Conservation (phyloP, 208 protist genomes). For the Leishmania aethiopica region DNA sequence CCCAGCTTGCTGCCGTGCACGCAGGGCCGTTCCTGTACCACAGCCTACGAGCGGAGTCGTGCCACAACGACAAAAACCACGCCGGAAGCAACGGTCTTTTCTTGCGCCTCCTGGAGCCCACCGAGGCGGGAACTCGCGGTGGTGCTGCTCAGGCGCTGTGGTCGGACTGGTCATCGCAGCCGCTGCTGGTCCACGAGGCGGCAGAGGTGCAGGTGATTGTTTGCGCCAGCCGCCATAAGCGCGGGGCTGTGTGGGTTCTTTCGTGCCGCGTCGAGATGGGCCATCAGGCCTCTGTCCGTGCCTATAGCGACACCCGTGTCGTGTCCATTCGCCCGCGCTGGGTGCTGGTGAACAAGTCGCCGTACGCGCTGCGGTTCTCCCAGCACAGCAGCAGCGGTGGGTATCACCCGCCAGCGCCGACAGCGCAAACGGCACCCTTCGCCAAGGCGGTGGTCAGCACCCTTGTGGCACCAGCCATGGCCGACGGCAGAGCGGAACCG, state of each 20-base stretch:
- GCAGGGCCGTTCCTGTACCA: slow-evolving; percentile 39
- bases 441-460: neutral
- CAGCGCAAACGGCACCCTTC: slow-evolving; percentile 1
- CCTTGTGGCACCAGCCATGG: neutral
- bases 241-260: slow-evolving; percentile 35
- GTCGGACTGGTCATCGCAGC: slow-evolving; percentile 53
- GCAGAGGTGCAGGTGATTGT: slow-evolving; percentile 19
- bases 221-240: slow-evolving; percentile 24
- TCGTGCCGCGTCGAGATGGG: slow-evolving; percentile 68
- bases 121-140: neutral
- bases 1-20: neutral
- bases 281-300: slow-evolving; percentile 24
- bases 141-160: slow-evolving; percentile 23
- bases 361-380: slow-evolving; percentile 31
- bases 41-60: slow-evolving; percentile 39
- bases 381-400: slow-evolving; percentile 9
- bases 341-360: slow-evolving; percentile 70
- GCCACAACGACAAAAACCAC: slow-evolving; percentile 11
- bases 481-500: slow-evolving; percentile 14
- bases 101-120: slow-evolving; percentile 26
- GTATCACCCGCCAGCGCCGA: neutral
- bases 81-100: slow-evolving; percentile 25
- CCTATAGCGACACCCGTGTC: slow-evolving; percentile 51
- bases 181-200: slow-evolving; percentile 31
- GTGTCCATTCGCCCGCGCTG: slow-evolving; percentile 69